A percentile compares a stretch with the other conserved stretches of the same genome.
These are phyloP conservation scores for Grammothele lineata DNA, from an alignment of 768 basidiomycete genomes.

Conservation along the genomic window DNA sequence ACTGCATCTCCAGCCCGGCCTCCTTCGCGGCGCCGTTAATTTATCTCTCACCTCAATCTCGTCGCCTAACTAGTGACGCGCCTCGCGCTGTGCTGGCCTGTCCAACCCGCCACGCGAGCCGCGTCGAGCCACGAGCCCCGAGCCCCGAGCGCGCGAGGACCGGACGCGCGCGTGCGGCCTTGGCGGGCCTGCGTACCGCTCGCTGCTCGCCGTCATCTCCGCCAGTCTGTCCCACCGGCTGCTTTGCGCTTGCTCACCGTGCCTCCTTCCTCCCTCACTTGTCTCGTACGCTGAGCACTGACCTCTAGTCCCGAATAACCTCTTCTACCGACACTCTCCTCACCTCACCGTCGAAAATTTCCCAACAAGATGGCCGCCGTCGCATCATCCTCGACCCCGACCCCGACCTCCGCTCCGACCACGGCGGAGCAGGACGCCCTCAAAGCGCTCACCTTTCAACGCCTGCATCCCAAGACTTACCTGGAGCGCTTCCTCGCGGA, in stretches of 20 bases:
- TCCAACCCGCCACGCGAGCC: slow-evolving; percentile 1
- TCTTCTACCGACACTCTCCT: neutral
- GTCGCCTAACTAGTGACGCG: slow-evolving; percentile 5
- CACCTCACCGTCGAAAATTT: too few species aligned
- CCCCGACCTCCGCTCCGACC: slow-evolving; percentile 5
- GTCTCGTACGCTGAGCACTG: neutral
- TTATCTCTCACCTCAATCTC: slow-evolving; percentile 16
- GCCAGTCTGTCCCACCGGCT: neutral
- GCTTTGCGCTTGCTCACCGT: neutral
- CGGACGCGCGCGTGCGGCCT: neutral
- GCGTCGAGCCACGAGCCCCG: too few species aligned
- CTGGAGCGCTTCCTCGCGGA: slow-evolving; percentile 82
- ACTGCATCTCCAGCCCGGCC: slow-evolving; percentile 3
- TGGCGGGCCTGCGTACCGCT: slow-evolving; percentile 1
- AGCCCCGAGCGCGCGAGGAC: too few species aligned
- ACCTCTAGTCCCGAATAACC: neutral
- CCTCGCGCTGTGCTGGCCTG: neutral
- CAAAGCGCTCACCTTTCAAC: slow-evolving; percentile 60
- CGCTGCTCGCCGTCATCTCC: neutral
- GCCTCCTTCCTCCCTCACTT: neutral
- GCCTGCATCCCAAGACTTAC: slow-evolving; percentile 85
- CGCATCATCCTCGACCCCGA: slow-evolving; percentile 8
- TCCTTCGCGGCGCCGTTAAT: slow-evolving; percentile 10
- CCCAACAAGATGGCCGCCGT: slow-evolving; percentile 2
- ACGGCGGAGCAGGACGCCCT: slow-evolving; percentile 19